Percentiles rank a stretch among this genome's conserved stretches.
phyloP scores from a whole-genome alignment of 2,329 filamentous ascomycete genomes.

The Trichoderma atrobrunneum region DNA sequence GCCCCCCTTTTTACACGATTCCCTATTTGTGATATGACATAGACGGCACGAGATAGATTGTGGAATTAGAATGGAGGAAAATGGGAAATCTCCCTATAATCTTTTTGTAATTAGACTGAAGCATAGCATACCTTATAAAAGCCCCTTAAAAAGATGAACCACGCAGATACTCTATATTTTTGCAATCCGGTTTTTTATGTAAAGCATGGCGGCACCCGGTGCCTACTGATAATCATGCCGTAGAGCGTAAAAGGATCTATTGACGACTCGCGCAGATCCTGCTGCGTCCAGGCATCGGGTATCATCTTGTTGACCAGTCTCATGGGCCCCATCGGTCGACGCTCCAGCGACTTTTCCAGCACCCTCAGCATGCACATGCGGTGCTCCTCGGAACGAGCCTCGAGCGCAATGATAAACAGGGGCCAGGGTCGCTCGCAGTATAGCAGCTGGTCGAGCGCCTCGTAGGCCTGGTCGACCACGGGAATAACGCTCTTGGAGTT shows the following conservation, averaged over 20 bases:
- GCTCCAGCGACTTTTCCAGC: slow-evolving; percentile 1
- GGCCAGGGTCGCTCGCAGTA: slow-evolving; percentile 17
- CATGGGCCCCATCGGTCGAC: slow-evolving; percentile 6
- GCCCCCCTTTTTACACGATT: neutral
- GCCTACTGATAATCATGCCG: slow-evolving; percentile 1
- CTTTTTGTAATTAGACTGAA: neutral
- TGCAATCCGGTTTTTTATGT: neutral
- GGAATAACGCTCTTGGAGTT: neutral
- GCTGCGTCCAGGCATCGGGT: slow-evolving; percentile 11
- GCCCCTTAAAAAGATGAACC: neutral
- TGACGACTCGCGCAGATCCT: slow-evolving; percentile 6
- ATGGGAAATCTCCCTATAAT: neutral
- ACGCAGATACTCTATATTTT: neutral
- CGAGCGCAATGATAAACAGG: slow-evolving; percentile 11
- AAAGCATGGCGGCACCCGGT: slow-evolving; percentile 15
- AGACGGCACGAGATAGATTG: neutral
- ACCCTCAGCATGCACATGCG: neutral
- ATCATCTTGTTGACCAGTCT: slow-evolving; percentile 8
- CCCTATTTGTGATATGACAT: neutral
- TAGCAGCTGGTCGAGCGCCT: neutral
- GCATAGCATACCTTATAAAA: neutral
- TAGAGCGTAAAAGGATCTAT: slow-evolving; percentile 4
- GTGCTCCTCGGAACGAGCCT: slow-evolving; percentile 12
- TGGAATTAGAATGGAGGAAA: neutral
- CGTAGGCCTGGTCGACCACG: neutral